Evolutionary conservation across 768 basidiomycete genomes (phyloP).

Genomic region (Hericium erinaceus): DNA sequence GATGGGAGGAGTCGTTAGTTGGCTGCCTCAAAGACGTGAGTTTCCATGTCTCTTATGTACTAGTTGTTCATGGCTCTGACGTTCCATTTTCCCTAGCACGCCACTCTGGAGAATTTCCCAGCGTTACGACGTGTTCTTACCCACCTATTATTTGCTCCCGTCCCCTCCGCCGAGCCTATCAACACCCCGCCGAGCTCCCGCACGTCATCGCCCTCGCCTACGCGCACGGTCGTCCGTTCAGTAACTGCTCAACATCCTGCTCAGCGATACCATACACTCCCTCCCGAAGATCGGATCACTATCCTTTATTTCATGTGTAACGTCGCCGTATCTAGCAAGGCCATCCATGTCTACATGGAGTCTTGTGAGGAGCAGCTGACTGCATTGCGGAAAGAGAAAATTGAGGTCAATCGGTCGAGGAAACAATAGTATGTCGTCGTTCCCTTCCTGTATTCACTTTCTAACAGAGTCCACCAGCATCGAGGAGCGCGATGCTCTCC

Average conservation of each 20-base stretch:
- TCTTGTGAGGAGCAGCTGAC: conserved; percentile 84
- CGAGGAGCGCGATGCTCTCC: conserved; percentile 66
- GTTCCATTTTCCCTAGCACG: conserved; percentile 45
- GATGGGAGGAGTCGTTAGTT: conserved; percentile 88
- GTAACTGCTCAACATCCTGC: conserved; percentile 56
- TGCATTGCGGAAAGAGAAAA: conserved; percentile 88
- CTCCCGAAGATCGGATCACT: conserved; percentile 71
- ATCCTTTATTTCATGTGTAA: conserved; percentile 87
- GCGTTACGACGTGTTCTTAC: conserved; percentile 63
- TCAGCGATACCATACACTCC: conserved; percentile 65
- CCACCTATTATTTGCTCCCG: conserved; percentile 63
- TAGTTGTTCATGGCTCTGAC: neutral
- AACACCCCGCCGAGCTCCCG: conserved; percentile 36
- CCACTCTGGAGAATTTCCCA: conserved; percentile 63
- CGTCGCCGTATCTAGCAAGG: conserved; percentile 82
- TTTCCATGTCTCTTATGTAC: conserved; percentile 13
- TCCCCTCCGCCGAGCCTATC: conserved; percentile 32
- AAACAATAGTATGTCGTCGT: conserved; percentile 67
- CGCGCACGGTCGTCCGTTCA: conserved; percentile 32
- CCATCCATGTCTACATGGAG: conserved; percentile 84
- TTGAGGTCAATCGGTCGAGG: conserved; percentile 85
- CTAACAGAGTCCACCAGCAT: conserved; percentile 30
- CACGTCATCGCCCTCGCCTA: conserved; percentile 34
- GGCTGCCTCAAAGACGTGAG: conserved; percentile 86
- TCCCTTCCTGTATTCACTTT: neutral